Evolutionary conservation across 2,329 filamentous ascomycete species (phyloP).

Genomic region (Cryoendolithus antarcticus): DNA sequence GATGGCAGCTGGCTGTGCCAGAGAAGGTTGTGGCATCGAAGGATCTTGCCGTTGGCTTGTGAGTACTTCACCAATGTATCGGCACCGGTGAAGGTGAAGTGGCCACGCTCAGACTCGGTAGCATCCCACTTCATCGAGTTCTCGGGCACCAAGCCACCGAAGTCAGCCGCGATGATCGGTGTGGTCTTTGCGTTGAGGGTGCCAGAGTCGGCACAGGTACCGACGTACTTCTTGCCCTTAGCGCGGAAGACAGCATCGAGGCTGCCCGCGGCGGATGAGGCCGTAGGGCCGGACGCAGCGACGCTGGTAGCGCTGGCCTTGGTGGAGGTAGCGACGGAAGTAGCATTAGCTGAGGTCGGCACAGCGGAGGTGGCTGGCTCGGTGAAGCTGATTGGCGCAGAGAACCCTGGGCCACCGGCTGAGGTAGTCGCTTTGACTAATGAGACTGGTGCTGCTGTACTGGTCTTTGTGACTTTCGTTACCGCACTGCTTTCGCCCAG

Average conservation of each 20-base stretch:
- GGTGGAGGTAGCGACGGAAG: no score
- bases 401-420: no score
- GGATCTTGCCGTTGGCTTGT: slow-evolving; percentile 40
- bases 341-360: no score
- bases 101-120: slow-evolving; percentile 35
- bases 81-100: slow-evolving; percentile 43
- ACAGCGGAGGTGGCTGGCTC: no score
- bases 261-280: slow-evolving; percentile 20
- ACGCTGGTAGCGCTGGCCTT: no score
- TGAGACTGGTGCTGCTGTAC: no score
- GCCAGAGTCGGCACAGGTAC: slow-evolving; percentile 44
- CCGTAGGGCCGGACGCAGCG: no score
- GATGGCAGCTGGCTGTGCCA: slow-evolving; percentile 45
- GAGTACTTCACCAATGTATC: slow-evolving; percentile 52
- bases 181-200: slow-evolving; percentile 40
- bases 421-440: no score
- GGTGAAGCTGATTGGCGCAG: no score
- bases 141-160: slow-evolving; percentile 54
- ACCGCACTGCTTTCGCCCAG: no score
- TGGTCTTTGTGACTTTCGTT: no score
- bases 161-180: slow-evolving; percentile 47
- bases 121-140: slow-evolving; percentile 59
- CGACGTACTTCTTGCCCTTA: slow-evolving; percentile 52
- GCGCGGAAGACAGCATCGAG: slow-evolving; percentile 46
- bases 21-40: slow-evolving; percentile 55